Evolutionary conservation across 1,139 yeast genomes (phyloP).

Genomic region (Nakaseomyces delphensis): DNA sequence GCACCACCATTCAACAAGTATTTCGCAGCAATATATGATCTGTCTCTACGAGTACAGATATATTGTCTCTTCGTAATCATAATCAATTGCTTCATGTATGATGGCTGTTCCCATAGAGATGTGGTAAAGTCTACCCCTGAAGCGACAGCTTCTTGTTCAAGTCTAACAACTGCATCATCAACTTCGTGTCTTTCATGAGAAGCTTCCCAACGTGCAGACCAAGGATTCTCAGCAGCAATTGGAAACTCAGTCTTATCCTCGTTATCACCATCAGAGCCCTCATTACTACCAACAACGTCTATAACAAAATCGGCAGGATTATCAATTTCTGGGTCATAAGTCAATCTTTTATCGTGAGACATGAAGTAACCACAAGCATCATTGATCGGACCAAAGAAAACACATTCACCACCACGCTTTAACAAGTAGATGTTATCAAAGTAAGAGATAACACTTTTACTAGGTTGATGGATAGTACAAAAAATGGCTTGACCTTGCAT

Average conservation of each 20-base stretch:
- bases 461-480: constrained; percentile 42
- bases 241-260: constrained; percentile 32
- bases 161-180: constrained; percentile 22
- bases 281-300: constrained; percentile 41
- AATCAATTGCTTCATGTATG: constrained; percentile 24
- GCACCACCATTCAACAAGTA: constrained; percentile 34
- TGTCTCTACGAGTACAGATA: constrained; percentile 36
- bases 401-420: constrained; percentile 39
- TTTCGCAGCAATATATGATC: constrained; percentile 38
- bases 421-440: constrained; percentile 38
- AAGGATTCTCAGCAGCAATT: constrained; percentile 37
- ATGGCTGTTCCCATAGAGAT: constrained; percentile 30
- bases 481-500: constrained; percentile 41
- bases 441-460: constrained; percentile 27
- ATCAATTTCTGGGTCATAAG: constrained; percentile 28
- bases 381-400: constrained; percentile 36
- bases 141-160: constrained; percentile 19
- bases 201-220: constrained; percentile 41
- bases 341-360: constrained; percentile 13
- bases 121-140: constrained; percentile 28
- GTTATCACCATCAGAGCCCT: constrained; percentile 1
- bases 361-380: constrained; percentile 38
- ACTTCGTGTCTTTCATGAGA: constrained; percentile 32
- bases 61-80: constrained; percentile 33
- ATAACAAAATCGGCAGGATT: constrained; percentile 57